Base-by-base conservation (phyloP, 306 rosid species). In the Boehmeria nivea region DNA sequence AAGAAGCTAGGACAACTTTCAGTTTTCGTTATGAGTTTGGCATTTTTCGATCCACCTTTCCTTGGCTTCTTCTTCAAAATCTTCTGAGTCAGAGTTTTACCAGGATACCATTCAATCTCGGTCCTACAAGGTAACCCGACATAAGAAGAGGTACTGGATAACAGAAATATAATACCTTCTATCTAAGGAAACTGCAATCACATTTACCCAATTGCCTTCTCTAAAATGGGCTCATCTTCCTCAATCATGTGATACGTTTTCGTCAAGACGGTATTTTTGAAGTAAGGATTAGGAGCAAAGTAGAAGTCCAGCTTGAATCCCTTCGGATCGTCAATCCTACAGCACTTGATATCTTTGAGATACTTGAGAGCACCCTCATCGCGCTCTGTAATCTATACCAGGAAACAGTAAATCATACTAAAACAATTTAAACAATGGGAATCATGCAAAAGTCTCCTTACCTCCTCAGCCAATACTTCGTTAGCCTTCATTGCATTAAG, bases 1-100 rank as follows among this genome's bases (percentile, higher is more conserved):
- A 93, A 93, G 83, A 93, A 93, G 49, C 99, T 93, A 42, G 88
- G 96, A 66, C 96, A 93, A 17, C 38, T 69, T 77, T 87, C 99
- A 60, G 95, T 93, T 69, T 81, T 91, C 10, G 88, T 84, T 36
- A 91, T 82, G 39, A 95, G 98, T 76, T 87, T 91, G 17, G 83
- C 77, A 77, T 81, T 78, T 65, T 85, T 93, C 2, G 99, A 59
- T 69, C 97, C 86, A 60, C 96, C 95, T 72, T 93, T 93, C 84
- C 75, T 87, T 8, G 96, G 95, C 68, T 87, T 93, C 77, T 93
- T 93, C 85, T 93, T 93, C 12, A 93, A 86, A 15, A 93, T 13
- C 77, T 93, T 93, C 63, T 85, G 95, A 26, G 96, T 85, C 68
- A 93, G 71, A 55, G 86, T 78, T 61, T 93, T 93, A 17, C 88